Evolutionary conservation across 2,329 filamentous ascomycete species (phyloP), one percentile per base, ranked within the genome.

Genomic region (Calonectria pteridis): DNA sequence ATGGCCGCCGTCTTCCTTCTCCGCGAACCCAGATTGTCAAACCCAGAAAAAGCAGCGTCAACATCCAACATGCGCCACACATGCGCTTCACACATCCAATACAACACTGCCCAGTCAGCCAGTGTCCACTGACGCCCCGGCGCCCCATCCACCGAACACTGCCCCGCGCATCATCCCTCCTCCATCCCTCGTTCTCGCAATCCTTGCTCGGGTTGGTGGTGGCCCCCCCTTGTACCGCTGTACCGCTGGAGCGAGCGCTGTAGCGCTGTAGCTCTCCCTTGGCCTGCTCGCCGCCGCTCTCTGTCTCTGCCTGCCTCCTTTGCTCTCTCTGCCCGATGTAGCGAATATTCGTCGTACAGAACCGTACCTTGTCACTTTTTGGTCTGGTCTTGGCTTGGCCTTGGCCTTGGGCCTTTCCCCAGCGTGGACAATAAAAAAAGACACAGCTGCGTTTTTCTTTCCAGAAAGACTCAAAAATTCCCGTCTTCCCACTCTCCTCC

Each of bases 381-480:
- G 59, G 40, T 31, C 59, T 31, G 35, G 37, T 35, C 59, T 29
- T 64, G 35, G 59, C 37, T 46, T 64, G 59, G 40, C 11, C 50
- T 53, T 53, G 50, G 50, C 26, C 59, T 63, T 63, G 35, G 59
- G 59, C 37, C 31, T 63, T 23, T 43, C 59, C 59, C 40, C 37
- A 16, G 59, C 59, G 37, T 64, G n/a, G 37, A 33, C 37, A 33
- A 28, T 31, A 53, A 64, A 64, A 49, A 33, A 43, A 49, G 59
- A 64, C 59, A 43, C 55, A 16, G 55, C 67, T 69, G 33, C 55
- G 28, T 46, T 62, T 46, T 46, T 62, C 23, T 46, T 46, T 58
- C 43, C 66, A 68, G 50, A 68, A 68, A 37, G 28, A 55, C 67
- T 64, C 67, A 69, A 69, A 63, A 69, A 51, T 62, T 59, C 51